phyloP scores from a whole-genome alignment of 1,284 basidiomycete species.

The Meira miltonrushii region DNA sequence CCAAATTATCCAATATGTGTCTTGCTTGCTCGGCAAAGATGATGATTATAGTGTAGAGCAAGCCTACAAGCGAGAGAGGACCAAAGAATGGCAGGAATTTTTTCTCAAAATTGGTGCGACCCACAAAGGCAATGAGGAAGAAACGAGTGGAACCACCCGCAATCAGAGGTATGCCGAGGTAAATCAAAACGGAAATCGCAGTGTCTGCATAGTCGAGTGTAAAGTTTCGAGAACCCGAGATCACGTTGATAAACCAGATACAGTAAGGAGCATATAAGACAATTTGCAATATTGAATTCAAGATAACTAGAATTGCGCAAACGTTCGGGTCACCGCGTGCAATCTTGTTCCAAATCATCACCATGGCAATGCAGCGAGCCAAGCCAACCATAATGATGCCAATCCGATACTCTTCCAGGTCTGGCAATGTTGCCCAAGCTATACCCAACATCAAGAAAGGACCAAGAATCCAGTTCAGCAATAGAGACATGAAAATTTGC shows the following conservation, averaged over 20 bases:
- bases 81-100: conserved; percentile 67
- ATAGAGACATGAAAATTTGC: conserved; percentile 67
- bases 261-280: conserved; percentile 71
- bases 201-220: conserved; percentile 64
- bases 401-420: conserved; percentile 54
- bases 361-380: conserved; percentile 55
- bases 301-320: conserved; percentile 65
- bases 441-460: conserved; percentile 72
- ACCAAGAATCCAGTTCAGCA: conserved; percentile 76
- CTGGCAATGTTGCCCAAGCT: conserved; percentile 79
- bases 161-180: conserved; percentile 62
- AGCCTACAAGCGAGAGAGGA: conserved; percentile 63
- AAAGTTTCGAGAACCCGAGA: conserved; percentile 55
- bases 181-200: conserved; percentile 66
- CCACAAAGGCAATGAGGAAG: conserved; percentile 57
- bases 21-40: conserved; percentile 67
- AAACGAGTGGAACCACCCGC: conserved; percentile 69
- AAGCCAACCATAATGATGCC: conserved; percentile 63
- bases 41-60: conserved; percentile 64
- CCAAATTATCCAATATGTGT: conserved; percentile 40
- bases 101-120: conserved; percentile 57
- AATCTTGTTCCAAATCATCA: conserved; percentile 62
- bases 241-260: conserved; percentile 70
- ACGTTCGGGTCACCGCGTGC: conserved; percentile 69
- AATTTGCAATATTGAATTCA: conserved; percentile 65